Conservation (phyloP, 116 monocot genomes). For the Posidonia oceanica region DNA sequence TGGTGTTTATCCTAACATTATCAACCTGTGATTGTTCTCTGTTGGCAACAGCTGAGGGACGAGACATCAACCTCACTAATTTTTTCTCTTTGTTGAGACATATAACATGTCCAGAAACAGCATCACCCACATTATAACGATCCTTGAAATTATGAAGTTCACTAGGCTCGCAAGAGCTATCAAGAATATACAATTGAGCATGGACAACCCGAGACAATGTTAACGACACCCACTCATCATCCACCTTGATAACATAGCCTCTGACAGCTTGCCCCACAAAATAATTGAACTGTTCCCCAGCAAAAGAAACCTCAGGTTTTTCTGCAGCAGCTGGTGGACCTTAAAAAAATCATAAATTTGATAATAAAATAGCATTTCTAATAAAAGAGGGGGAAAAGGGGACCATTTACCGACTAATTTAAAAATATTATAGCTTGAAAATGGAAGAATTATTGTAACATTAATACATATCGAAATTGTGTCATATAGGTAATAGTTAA, state of each 20-base stretch:
- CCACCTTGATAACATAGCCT: conserved; percentile 73
- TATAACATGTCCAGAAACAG: conserved; percentile 43
- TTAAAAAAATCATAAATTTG: not conserved
- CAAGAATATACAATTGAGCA: conserved; percentile 61
- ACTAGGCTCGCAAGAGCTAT: conserved; percentile 69
- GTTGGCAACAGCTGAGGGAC: not conserved
- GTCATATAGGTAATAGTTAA: too few species aligned
- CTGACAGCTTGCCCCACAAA: conserved; percentile 36
- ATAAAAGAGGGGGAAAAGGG: not conserved
- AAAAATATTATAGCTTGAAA: too few species aligned
- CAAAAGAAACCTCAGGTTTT: not conserved
- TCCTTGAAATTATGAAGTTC: conserved; percentile 73
- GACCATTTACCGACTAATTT: too few species aligned
- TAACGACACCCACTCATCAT: conserved; percentile 68
- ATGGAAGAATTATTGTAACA: too few species aligned
- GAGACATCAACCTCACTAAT: conserved; percentile 32
- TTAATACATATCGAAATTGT: too few species aligned
- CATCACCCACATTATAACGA: conserved; percentile 48
- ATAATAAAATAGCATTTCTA: not conserved
- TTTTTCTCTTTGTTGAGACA: conserved; percentile 49
- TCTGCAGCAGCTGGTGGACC: not conserved
- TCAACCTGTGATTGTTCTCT: not conserved
- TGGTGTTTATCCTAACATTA: not conserved
- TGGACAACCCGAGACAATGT: conserved; percentile 33
- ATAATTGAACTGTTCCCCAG: conserved; percentile 33